Evolutionary conservation across 108 stramenopile genomes (phyloP).

Genomic region (Pseudonitzschia multiseries): DNA sequence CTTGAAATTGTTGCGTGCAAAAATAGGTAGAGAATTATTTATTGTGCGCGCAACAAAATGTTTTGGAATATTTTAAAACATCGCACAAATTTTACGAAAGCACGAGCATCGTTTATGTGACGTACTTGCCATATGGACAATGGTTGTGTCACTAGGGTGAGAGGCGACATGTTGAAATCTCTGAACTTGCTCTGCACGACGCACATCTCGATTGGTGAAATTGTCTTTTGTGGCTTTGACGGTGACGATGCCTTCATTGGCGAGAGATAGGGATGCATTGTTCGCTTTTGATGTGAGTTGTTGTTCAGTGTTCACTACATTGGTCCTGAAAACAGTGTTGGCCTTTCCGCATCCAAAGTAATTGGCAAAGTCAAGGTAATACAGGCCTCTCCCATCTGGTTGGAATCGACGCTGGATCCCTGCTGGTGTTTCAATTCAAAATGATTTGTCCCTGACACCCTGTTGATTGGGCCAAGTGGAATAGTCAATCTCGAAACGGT

Average conservation of each 20-base stretch:
- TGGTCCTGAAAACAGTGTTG: background rate
- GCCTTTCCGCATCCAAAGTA: slow-evolving; percentile 17
- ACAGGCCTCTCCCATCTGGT: background rate
- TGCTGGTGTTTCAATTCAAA: slow-evolving; percentile 24
- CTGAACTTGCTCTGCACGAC: slow-evolving; percentile 17
- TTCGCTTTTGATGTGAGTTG: no score
- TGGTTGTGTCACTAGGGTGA: slow-evolving; percentile 28
- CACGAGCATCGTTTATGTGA: no score
- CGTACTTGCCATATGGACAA: no score
- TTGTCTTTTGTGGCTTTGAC: background rate
- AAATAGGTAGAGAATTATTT: no score
- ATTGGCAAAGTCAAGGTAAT: no score
- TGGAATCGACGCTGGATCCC: slow-evolving; percentile 11
- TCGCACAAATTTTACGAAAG: no score
- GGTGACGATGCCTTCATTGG: no score
- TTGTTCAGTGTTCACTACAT: background rate
- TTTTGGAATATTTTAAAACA: no score
- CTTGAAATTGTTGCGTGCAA: no score
- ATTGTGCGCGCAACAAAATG: no score
- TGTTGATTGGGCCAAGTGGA: background rate
- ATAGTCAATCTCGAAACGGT: background rate
- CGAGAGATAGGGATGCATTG: no score
- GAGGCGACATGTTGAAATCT: slow-evolving; percentile 30
- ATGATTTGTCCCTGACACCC: slow-evolving; percentile 4
- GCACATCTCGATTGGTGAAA: slow-evolving; percentile 22